Percentiles rank a stretch among this genome's conserved stretches.
phyloP scores from a whole-genome alignment of 163 green algal genomes.

The Scenedesmus sp. region DNA sequence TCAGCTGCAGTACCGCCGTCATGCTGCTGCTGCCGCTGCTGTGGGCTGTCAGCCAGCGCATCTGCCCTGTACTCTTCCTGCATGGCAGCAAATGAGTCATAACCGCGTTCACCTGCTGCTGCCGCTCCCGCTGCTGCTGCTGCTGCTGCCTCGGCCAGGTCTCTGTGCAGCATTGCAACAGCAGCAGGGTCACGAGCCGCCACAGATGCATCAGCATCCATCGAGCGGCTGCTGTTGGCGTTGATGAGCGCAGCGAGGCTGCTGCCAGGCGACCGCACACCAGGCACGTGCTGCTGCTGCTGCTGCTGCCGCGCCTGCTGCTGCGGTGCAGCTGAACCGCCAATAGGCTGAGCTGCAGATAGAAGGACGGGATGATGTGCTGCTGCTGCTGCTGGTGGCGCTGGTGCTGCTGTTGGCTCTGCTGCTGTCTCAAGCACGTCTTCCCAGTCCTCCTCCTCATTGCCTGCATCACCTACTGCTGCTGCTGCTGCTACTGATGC shows the following conservation, averaged over 20 bases:
- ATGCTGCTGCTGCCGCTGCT: slow-evolving; percentile 23
- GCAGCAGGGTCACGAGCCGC: not conserved
- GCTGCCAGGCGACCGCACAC: not conserved
- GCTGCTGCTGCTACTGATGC: not conserved
- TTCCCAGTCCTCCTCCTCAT: too few relatives aligned
- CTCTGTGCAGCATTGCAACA: slow-evolving; percentile 10
- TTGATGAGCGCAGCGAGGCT: slow-evolving; percentile 39
- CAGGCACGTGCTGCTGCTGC: not conserved
- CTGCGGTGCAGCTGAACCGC: slow-evolving; percentile 4
- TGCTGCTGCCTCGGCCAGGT: slow-evolving; percentile 13
- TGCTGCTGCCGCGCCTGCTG: slow-evolving; percentile 33
- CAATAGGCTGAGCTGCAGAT: not conserved
- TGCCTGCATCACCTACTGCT: not conserved
- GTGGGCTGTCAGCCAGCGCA: not conserved
- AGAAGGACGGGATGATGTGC: not conserved
- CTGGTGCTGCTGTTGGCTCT: slow-evolving; percentile 1
- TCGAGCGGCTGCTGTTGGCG: slow-evolving; percentile 15
- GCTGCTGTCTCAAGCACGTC: not conserved
- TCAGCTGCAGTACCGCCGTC: not conserved
- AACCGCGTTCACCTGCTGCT: not conserved
- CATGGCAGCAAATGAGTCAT: not conserved
- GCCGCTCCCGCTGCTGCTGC: not conserved
- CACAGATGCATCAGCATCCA: slow-evolving; percentile 26
- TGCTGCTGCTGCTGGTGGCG: not conserved
- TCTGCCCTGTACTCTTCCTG: not conserved